Conservation (phyloP, 2,329 filamentous ascomycete genomes). For the Byssothecium circinans region DNA sequence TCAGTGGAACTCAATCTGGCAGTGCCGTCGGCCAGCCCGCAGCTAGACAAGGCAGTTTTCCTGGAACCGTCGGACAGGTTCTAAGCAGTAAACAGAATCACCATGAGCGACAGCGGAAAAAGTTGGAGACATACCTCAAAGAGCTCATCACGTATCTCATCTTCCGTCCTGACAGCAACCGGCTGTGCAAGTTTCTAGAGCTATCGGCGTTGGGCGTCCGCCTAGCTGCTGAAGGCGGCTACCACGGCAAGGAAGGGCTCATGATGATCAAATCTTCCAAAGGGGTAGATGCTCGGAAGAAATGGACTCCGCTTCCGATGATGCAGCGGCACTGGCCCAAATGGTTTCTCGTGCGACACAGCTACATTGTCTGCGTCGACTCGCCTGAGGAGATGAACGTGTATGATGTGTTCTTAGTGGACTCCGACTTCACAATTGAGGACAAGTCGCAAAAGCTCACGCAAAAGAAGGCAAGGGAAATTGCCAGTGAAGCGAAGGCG, state of each 20-base stretch:
- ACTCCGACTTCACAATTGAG: constrained; percentile 81
- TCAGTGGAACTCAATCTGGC: constrained; percentile 34
- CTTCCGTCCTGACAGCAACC: constrained; percentile 92
- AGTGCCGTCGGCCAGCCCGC: constrained; percentile 25
- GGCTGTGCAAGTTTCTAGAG: constrained; percentile 93
- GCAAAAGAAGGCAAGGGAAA: constrained; percentile 61
- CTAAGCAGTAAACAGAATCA: constrained; percentile 60
- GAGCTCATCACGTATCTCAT: constrained; percentile 96
- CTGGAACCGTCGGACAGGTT: constrained; percentile 38
- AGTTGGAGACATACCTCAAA: constrained; percentile 86
- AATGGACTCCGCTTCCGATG: constrained; percentile 75
- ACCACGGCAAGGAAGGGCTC: constrained; percentile 96
- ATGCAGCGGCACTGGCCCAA: constrained; percentile 85
- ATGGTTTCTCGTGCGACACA: constrained; percentile 98
- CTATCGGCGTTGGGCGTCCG: constrained; percentile 91
- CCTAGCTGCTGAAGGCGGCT: constrained; percentile 91
- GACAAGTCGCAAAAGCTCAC: constrained; percentile 61
- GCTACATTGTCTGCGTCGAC: constrained; percentile 97
- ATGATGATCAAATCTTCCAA: constrained; percentile 90
- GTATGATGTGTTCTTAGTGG: constrained; percentile 97
- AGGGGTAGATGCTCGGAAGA: constrained; percentile 80
- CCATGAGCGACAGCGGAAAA: constrained; percentile 77
- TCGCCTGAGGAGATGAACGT: constrained; percentile 98
- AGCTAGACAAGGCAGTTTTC: constrained; percentile 45
- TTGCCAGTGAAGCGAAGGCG: constrained; percentile 66